These are phyloP conservation scores for Pigoraptor vietnamica DNA, from an alignment of 78 protist genomes.

Conservation along the genomic window DNA sequence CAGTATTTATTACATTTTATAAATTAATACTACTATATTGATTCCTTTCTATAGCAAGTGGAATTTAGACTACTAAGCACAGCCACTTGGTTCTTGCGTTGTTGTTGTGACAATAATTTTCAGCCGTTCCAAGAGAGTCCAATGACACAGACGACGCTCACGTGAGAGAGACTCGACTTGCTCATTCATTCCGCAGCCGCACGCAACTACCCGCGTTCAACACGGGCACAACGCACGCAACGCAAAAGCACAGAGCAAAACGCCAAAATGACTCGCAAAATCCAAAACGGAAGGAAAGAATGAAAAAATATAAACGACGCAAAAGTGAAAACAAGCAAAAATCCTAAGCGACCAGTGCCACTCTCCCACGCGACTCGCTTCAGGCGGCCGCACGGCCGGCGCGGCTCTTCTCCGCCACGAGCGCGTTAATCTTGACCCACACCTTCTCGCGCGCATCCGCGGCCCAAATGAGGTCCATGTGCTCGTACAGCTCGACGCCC, in stretches of 20 bases:
- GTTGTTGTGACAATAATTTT: too few relatives aligned
- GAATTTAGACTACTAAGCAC: too few relatives aligned
- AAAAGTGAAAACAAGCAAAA: too few relatives aligned
- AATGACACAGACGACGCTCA: background rate
- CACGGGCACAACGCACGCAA: background rate
- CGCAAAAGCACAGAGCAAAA: background rate
- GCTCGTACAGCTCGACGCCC: background rate
- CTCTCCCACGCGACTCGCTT: background rate
- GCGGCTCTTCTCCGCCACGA: background rate
- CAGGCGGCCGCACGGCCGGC: background rate
- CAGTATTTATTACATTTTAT: too few relatives aligned
- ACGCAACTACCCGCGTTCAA: background rate
- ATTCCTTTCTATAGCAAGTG: too few relatives aligned
- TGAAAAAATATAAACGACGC: too few relatives aligned
- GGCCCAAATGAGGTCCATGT: conserved; percentile 3
- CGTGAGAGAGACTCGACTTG: background rate
- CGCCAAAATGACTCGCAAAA: too few relatives aligned
- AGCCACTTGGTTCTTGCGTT: too few relatives aligned
- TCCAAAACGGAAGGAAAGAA: too few relatives aligned
- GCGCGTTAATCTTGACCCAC: background rate
- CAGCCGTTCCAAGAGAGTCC: too few relatives aligned
- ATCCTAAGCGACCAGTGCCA: too few relatives aligned
- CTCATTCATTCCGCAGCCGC: background rate
- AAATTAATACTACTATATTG: too few relatives aligned
- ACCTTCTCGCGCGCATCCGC: background rate